Evolutionary conservation across 116 monocot species (phyloP), one percentile per base, ranked within the genome.

Genomic region (Trichopus zeylanicus): DNA sequence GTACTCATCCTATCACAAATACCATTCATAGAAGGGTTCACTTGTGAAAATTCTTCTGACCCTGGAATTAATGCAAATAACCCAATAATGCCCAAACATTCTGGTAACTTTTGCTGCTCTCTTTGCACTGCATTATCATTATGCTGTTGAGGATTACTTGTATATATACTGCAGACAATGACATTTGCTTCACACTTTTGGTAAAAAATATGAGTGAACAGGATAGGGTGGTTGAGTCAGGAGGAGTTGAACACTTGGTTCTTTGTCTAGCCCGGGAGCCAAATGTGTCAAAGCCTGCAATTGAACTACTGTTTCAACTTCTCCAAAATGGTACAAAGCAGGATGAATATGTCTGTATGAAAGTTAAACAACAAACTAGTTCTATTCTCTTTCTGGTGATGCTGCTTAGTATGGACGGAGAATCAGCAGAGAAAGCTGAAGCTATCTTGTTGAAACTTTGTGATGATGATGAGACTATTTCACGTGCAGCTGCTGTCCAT

Each of bases 401-500:
- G 59, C 39, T 59, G 16, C 15, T 59, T 37, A 26, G 39, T 59
- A 5, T 6, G 2, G 26, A 26, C 26, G 26, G 0, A 27, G 59
- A 59, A 31, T 37, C 59, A 39, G 59, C 23, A 24, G 59, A 37
- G 35, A 59, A 39, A 26, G 23, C 59, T 15, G 59, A 59, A 59
- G 25, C n/a, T 39, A 59, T 59, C 25, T 39, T 59, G 26, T 59
- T 7, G 7, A 59, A 59, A 6, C 59, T 59, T 39, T 59, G 59
- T 42, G 59, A 59, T 39, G 59, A 59, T 39, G 59, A 59, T 39
- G 42, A 42, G n/a, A 39, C 26, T 26, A 38, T 59, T 59, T 42
- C 25, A 25, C 13, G n/a, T 27, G 59, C 59, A 26, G 59, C 59
- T 59, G 39, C 59, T 16, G 31, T 12, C 7, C 25, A 26, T 59